Evolutionary conservation across 441 rosid genomes (phyloP).

Genomic region (Geranium incanum): DNA sequence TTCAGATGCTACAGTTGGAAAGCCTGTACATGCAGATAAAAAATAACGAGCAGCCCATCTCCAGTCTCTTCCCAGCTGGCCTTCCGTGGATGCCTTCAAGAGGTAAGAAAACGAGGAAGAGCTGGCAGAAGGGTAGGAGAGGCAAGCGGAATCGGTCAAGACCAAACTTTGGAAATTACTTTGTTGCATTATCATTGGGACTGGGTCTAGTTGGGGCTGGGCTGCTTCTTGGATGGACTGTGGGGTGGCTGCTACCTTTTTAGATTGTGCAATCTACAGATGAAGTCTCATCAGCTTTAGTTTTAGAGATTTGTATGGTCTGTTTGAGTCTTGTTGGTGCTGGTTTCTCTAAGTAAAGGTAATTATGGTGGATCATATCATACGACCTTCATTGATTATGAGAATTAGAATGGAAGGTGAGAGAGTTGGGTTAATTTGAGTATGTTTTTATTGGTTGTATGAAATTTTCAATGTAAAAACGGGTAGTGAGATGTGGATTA

Average conservation of each 20-base stretch:
- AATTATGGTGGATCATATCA: too few relatives aligned
- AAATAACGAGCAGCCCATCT: slow-evolving; percentile 43
- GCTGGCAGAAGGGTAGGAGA: slow-evolving; percentile 34
- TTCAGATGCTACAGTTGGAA: slow-evolving; percentile 78
- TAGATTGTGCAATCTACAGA: slow-evolving; percentile 17
- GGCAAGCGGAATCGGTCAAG: slow-evolving; percentile 32
- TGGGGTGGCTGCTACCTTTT: slow-evolving; percentile 77
- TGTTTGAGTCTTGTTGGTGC: not conserved
- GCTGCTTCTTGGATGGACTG: slow-evolving; percentile 87
- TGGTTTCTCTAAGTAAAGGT: not conserved
- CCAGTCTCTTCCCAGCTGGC: slow-evolving; percentile 37
- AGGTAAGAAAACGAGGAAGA: slow-evolving; percentile 34
- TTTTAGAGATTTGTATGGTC: slow-evolving; percentile 12
- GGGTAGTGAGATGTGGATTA: not conserved
- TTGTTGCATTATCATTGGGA: slow-evolving; percentile 56
- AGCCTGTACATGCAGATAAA: slow-evolving; percentile 50
- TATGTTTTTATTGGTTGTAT: not conserved
- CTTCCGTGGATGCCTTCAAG: slow-evolving; percentile 46
- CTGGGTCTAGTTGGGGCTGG: slow-evolving; percentile 91
- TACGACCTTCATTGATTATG: not conserved
- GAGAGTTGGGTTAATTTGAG: not conserved
- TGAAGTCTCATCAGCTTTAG: too few relatives aligned
- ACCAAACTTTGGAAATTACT: slow-evolving; percentile 34
- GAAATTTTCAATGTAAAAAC: too few relatives aligned
- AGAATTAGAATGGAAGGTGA: not conserved